Percentiles rank a stretch among this genome's conserved stretches.
phyloP scores from a whole-genome alignment of 2,329 filamentous ascomycete genomes.

The Fusarium xylarioides region DNA sequence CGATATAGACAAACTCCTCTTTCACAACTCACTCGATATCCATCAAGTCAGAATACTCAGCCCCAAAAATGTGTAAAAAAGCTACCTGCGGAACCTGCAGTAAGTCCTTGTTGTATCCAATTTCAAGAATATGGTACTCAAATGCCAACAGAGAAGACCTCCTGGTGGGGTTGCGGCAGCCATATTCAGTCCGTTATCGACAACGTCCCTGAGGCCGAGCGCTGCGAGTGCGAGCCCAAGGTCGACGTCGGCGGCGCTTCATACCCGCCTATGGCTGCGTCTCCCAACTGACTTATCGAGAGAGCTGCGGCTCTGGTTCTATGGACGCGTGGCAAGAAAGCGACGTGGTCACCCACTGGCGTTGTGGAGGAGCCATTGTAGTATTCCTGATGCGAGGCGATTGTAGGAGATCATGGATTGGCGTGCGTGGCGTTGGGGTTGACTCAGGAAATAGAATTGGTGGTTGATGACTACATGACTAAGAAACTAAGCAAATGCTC shows the following conservation, averaged over 20 bases:
- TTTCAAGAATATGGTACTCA: background rate
- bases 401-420: background rate
- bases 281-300: slow-evolving; percentile 51
- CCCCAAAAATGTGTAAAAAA: slow-evolving; percentile 68
- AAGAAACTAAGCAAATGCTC: background rate
- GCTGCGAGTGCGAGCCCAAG: slow-evolving; percentile 73
- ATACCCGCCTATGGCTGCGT: slow-evolving; percentile 71
- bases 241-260: slow-evolving; percentile 67
- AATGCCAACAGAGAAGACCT: slow-evolving; percentile 33
- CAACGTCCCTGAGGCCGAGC: slow-evolving; percentile 62
- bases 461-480: background rate
- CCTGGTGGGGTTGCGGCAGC: slow-evolving; percentile 73
- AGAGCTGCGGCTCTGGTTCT: slow-evolving; percentile 43
- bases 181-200: slow-evolving; percentile 72
- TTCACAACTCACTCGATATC: background rate
- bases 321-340: slow-evolving; percentile 43
- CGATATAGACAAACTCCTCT: background rate
- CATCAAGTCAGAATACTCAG: background rate
- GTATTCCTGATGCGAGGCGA: background rate
- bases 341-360: slow-evolving; percentile 43
- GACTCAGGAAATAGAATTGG: background rate
- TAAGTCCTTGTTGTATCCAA: slow-evolving; percentile 52
- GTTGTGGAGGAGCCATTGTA: slow-evolving; percentile 45
- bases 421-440: slow-evolving; percentile 5
- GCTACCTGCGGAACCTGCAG: slow-evolving; percentile 70